These are phyloP conservation scores for Mycena albidolilacea DNA, from an alignment of 768 basidiomycete species.

Conservation along the genomic window DNA sequence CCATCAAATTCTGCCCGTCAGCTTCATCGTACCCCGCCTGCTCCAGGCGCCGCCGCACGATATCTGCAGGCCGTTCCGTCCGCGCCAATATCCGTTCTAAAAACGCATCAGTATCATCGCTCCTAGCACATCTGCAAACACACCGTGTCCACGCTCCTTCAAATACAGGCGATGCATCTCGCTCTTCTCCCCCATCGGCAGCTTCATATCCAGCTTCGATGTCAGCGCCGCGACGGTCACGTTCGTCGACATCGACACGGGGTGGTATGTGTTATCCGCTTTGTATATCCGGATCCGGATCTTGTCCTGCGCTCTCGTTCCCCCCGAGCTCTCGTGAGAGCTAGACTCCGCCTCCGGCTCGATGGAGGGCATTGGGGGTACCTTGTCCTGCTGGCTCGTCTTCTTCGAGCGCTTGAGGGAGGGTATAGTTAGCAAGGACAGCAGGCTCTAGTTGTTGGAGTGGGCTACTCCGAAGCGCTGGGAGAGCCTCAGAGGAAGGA, in stretches of 20 bases:
- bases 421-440: no score
- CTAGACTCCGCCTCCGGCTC: no score
- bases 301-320: conserved; percentile 59
- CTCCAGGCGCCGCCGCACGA: conserved; percentile 86
- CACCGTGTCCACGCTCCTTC: conserved; percentile 83
- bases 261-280: conserved; percentile 78
- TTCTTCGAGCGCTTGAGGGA: no score
- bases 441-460: no score
- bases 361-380: no score
- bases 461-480: no score
- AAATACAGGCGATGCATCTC: conserved; percentile 81
- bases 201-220: conserved; percentile 31
- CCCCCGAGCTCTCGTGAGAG: no score
- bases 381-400: no score
- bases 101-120: neutral
- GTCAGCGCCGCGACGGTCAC: conserved; percentile 59
- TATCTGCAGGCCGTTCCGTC: conserved; percentile 87
- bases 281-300: conserved; percentile 89
- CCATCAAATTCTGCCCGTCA: conserved; percentile 85
- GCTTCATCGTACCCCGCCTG: conserved; percentile 91
- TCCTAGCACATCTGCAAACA: conserved; percentile 43
- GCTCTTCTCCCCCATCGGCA: conserved; percentile 50
- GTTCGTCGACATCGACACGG: conserved; percentile 72
- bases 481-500: no score
- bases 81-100: conserved; percentile 87